A percentile compares a stretch with the other conserved stretches of the same genome.
phyloP scores from a whole-genome alignment of 1,139 yeast species.

The Martiniozyma asiatica region DNA sequence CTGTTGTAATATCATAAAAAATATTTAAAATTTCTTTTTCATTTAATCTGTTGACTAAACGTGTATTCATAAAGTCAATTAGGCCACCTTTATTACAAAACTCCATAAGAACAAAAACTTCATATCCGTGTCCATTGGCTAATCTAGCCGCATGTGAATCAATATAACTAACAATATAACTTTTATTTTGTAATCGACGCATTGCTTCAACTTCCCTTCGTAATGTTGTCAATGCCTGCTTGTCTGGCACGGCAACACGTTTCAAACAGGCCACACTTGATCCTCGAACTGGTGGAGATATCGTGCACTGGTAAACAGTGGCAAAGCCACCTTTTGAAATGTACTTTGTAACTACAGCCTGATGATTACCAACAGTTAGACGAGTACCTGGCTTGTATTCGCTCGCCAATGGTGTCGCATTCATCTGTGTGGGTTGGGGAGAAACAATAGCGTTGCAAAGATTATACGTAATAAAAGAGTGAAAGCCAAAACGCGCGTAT shows the following conservation, averaged over 20 bases:
- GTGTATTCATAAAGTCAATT: slow-evolving; percentile 88
- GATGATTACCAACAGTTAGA: slow-evolving; percentile 21
- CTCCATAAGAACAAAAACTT: slow-evolving; percentile 88
- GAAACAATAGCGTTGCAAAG: too few relatives aligned
- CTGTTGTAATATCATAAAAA: slow-evolving; percentile 72
- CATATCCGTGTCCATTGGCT: slow-evolving; percentile 38
- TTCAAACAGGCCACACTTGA: slow-evolving; percentile 56
- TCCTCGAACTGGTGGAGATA: slow-evolving; percentile 25
- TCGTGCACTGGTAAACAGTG: slow-evolving; percentile 47
- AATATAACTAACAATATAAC: slow-evolving; percentile 74
- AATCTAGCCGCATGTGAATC: slow-evolving; percentile 91
- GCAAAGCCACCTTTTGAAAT: slow-evolving; percentile 35
- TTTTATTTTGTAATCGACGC: slow-evolving; percentile 67
- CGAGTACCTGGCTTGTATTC: slow-evolving; percentile 19
- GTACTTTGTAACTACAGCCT: slow-evolving; percentile 20
- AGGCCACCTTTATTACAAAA: slow-evolving; percentile 78
- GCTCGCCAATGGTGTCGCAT: slow-evolving; percentile 4
- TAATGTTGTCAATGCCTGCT: slow-evolving; percentile 51
- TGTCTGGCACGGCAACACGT: slow-evolving; percentile 65
- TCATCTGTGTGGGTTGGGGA: not conserved
- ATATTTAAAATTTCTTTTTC: slow-evolving; percentile 76
- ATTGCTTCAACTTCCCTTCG: slow-evolving; percentile 77
- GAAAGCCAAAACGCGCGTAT: too few relatives aligned
- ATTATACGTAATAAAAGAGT: not conserved
- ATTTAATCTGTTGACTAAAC: slow-evolving; percentile 66